Conservation (phyloP, 1,284 basidiomycete genomes). For the Apiotrichum akiyoshidainum region DNA sequence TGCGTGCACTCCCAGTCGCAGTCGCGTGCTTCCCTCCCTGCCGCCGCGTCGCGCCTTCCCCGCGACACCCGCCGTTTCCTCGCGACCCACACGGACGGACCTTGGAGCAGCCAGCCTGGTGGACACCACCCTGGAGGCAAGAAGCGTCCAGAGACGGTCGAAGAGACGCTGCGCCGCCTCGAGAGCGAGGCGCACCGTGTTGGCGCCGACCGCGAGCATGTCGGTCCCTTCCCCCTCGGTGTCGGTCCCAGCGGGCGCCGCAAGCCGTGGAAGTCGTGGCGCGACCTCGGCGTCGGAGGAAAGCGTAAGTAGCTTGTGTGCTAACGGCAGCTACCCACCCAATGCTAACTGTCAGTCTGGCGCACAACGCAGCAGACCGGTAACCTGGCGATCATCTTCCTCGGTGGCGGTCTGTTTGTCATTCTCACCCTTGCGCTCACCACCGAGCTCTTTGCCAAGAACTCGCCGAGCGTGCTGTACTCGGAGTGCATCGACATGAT, state of each 20-base stretch:
- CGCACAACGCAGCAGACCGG: conserved; percentile 75
- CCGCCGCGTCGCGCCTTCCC: background rate
- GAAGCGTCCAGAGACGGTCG: conserved; percentile 15
- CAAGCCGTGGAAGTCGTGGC: conserved; percentile 60
- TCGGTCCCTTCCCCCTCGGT: conserved; percentile 79
- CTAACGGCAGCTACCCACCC: too few relatives aligned
- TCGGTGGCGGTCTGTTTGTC: conserved; percentile 76
- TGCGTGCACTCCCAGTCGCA: background rate
- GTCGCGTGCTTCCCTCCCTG: conserved; percentile 8
- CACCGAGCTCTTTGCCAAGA: conserved; percentile 85
- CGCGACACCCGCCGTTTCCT: background rate
- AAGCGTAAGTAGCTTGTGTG: conserved; percentile 67
- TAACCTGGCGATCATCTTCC: conserved; percentile 75
- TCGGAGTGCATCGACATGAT: conserved; percentile 80
- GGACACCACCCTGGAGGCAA: conserved; percentile 3
- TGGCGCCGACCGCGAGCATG: conserved; percentile 41
- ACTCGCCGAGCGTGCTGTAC: conserved; percentile 86
- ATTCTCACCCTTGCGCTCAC: conserved; percentile 79
- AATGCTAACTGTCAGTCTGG: conserved; percentile 56
- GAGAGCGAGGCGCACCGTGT: conserved; percentile 21
- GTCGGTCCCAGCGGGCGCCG: conserved; percentile 59
- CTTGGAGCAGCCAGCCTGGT: conserved; percentile 2
- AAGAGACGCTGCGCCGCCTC: conserved; percentile 32
- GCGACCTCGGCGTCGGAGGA: conserved; percentile 71
- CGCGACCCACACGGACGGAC: conserved; percentile 4